Base-by-base conservation (phyloP, 495 filamentous ascomycete genomes). In the Penicillium goetzii region DNA sequence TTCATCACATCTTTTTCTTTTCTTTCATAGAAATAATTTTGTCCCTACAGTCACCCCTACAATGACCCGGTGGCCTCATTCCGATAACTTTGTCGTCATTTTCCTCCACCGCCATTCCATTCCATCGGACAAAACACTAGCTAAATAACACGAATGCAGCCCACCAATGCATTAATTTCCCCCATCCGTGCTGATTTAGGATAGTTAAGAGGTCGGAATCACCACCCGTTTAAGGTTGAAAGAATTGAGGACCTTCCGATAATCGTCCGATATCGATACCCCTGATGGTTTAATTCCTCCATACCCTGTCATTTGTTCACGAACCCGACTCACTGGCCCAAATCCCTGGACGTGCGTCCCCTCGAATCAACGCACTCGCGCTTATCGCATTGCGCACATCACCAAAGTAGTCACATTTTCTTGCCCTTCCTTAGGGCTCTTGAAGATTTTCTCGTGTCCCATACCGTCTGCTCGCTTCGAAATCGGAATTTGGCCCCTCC, bases 401-500 rank as follows among this genome's bases (percentile, higher is more conserved):
- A 26, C 58, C n/a, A 30, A 43, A 11, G 17, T 33, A 17, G 17
- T 19, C 10, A 2, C 23, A 19, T 15, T 21, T 25, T 26, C 55
- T 11, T 49, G 34, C 21, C 59, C 59, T 41, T 8, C 34, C 4
- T 40, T 40, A 40, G 50, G 11, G 21, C 43, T 14, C 12, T 41
- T 59, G 54, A 61, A 61, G 59, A 55, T 52, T 38, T 61, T 15
- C 43, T 21, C 4, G 38, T 33, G 32, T 12, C 36, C n/a, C 58
- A 38, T 40, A 71, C 66, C 66, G 70, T 72, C 55, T 67, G 45
- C 69, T 68, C n/a, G 6, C 58, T 61, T 40, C 59, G 55, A 32
- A 26, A 61, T 59, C 58, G 63, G 57, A 63, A 41, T 40, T 56
- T 65, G 34, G 52, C 63, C 65, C 70, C 61, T 64, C 63, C 52